phyloP scores from a whole-genome alignment of 345 rosid species.

The Citropsis articulata region DNA sequence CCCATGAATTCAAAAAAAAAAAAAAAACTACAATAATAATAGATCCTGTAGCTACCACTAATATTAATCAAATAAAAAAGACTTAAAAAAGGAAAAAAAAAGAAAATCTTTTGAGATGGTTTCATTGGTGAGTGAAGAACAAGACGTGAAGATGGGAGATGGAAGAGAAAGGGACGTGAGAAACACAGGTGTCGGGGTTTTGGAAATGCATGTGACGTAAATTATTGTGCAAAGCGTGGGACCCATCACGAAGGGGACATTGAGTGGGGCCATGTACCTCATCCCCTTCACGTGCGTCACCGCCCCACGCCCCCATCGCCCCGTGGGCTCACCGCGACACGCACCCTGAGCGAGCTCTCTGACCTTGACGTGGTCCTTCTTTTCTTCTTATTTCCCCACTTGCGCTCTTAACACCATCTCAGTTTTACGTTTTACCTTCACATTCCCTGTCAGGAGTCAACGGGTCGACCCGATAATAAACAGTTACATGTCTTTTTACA shows the following conservation, averaged over 20 bases:
- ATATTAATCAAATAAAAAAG: too few relatives aligned
- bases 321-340: conserved; percentile 34
- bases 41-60: not conserved
- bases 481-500: too few relatives aligned
- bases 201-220: conserved; percentile 4
- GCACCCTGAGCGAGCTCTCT: not conserved
- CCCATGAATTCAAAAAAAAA: too few relatives aligned
- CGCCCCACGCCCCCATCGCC: conserved; percentile 30
- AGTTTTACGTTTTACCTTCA: too few relatives aligned
- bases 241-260: not conserved
- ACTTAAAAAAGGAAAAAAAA: not conserved
- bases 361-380: conserved; percentile 14
- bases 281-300: conserved; percentile 48
- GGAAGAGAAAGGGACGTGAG: not conserved
- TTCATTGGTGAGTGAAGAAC: not conserved
- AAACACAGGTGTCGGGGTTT: not conserved
- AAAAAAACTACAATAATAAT: too few relatives aligned
- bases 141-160: not conserved
- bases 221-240: conserved; percentile 15
- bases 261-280: conserved; percentile 32
- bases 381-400: not conserved
- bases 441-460: too few relatives aligned
- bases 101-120: not conserved
- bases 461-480: too few relatives aligned
- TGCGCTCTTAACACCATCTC: not conserved